A percentile compares a stretch with the other conserved stretches of the same genome.
Evolutionary conservation across 768 basidiomycete species (phyloP).

Genomic region (Suillus bovinus): DNA sequence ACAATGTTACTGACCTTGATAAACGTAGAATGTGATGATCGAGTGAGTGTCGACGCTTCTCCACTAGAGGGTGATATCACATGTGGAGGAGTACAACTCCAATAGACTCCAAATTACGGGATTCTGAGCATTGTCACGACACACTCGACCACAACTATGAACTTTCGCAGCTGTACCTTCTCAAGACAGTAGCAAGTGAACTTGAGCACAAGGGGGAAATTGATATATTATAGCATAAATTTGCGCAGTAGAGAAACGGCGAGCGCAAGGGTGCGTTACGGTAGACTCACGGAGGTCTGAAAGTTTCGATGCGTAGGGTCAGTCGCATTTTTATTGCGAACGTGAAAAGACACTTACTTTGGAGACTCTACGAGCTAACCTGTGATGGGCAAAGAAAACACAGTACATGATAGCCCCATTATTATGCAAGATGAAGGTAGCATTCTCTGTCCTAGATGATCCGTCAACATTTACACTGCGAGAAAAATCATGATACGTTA

Average conservation of each 20-base stretch:
- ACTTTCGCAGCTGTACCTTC: background rate
- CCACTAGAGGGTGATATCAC: background rate
- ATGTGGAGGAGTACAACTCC: background rate
- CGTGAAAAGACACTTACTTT: background rate
- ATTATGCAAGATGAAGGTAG: background rate
- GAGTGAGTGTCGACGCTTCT: background rate
- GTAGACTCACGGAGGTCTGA: background rate
- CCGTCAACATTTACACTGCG: background rate
- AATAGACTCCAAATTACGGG: background rate
- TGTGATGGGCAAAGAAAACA: background rate
- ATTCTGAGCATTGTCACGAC: background rate
- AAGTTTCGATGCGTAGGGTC: background rate
- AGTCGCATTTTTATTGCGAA: background rate
- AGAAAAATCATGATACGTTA: background rate
- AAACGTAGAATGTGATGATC: background rate
- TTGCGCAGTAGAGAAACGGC: background rate
- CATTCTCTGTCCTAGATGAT: too few species aligned
- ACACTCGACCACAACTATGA: background rate
- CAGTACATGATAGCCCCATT: background rate
- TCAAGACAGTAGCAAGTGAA: background rate
- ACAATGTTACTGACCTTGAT: background rate
- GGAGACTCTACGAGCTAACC: background rate
- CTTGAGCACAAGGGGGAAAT: background rate
- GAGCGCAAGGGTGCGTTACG: too few species aligned
- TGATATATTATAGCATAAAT: background rate